These are phyloP conservation scores for Lophiotrema nucula DNA, from an alignment of 495 filamentous ascomycete genomes.

Conservation along the genomic window DNA sequence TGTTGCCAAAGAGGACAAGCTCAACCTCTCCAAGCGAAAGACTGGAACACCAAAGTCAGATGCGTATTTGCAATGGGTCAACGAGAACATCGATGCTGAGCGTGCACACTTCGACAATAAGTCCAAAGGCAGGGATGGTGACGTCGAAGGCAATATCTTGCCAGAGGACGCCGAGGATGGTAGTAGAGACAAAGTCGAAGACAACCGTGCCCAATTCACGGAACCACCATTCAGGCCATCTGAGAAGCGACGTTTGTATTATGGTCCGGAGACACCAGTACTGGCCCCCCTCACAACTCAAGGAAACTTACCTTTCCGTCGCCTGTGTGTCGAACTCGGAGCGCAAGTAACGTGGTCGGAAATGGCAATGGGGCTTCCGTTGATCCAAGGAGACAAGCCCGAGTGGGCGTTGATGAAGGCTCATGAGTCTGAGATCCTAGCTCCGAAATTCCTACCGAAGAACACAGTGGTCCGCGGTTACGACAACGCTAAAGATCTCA, in stretches of 20 bases:
- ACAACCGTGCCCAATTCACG: slow-evolving; percentile 72
- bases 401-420: slow-evolving; percentile 96
- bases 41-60: slow-evolving; percentile 68
- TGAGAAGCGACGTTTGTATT: slow-evolving; percentile 90
- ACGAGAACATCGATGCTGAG: slow-evolving; percentile 32
- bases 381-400: slow-evolving; percentile 84
- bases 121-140: not conserved
- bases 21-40: slow-evolving; percentile 65
- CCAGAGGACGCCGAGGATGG: slow-evolving; percentile 33
- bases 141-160: slow-evolving; percentile 37
- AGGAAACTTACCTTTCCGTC: slow-evolving; percentile 93
- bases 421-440: slow-evolving; percentile 72
- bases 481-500: slow-evolving; percentile 75
- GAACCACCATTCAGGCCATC: slow-evolving; percentile 86
- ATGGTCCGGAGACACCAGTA: slow-evolving; percentile 86
- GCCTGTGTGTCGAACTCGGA: slow-evolving; percentile 85
- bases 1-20: slow-evolving; percentile 62
- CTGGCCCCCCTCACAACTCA: slow-evolving; percentile 90
- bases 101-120: slow-evolving; percentile 12
- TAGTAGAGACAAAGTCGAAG: slow-evolving; percentile 39
- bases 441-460: slow-evolving; percentile 58
- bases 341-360: slow-evolving; percentile 95
- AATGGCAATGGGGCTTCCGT: slow-evolving; percentile 90
- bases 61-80: slow-evolving; percentile 70
- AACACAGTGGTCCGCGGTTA: slow-evolving; percentile 63